Percentiles rank a stretch among this genome's conserved stretches.
Conservation (phyloP, 345 rosid genomes). For the Salix exigua region DNA sequence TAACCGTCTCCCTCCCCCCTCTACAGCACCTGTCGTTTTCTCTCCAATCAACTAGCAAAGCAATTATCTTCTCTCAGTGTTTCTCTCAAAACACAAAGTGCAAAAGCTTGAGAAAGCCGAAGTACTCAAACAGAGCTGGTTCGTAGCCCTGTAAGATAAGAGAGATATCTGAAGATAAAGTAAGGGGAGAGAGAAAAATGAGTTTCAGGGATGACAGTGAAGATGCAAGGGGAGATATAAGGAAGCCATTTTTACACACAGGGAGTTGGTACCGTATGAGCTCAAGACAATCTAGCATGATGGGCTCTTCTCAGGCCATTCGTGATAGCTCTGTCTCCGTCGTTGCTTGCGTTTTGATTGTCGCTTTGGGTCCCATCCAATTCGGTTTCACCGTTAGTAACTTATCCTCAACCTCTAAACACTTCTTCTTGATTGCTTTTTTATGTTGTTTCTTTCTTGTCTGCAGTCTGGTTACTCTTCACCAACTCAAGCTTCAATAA, state of each 20-base stretch:
- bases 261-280: constrained; percentile 99
- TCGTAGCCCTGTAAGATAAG: background rate
- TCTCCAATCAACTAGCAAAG: no score
- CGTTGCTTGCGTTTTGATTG: constrained; percentile 87
- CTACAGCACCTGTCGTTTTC: no score
- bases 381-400: constrained; percentile 90
- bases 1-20: no score
- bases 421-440: background rate
- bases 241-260: constrained; percentile 89
- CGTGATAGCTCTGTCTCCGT: constrained; percentile 88
- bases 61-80: no score
- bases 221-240: constrained; percentile 65
- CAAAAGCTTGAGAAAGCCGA: background rate
- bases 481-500: constrained; percentile 79
- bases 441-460: background rate
- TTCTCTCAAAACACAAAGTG: no score
- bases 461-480: constrained; percentile 85
- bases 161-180: background rate
- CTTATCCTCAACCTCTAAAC: background rate
- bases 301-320: constrained; percentile 81
- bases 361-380: constrained; percentile 98
- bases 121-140: background rate
- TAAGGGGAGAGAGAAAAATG: constrained; percentile 33
- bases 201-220: constrained; percentile 91
- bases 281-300: constrained; percentile 84